Percentiles rank a stretch among this genome's conserved stretches.
Evolutionary conservation across 148 eudicot genomes (phyloP).

Genomic region (Fagopyrum homotropicum): DNA sequence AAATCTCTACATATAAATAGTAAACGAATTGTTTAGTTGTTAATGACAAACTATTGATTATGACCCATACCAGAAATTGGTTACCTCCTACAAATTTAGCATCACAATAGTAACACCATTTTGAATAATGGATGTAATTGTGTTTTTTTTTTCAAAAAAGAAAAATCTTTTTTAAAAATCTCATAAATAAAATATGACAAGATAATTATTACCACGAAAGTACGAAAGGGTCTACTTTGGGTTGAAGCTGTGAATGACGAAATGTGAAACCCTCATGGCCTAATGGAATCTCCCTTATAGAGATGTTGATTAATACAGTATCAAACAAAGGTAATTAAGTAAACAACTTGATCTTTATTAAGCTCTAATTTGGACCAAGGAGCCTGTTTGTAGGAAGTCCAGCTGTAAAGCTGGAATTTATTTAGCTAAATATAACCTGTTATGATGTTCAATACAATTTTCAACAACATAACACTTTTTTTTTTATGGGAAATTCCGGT

Average conservation of each 20-base stretch:
- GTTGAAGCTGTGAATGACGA: neutral
- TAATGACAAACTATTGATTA: constrained; percentile 7
- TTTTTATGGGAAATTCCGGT: too few species aligned
- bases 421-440: neutral
- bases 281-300: neutral
- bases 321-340: neutral
- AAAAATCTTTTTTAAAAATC: neutral
- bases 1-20: neutral
- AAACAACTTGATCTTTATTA: neutral
- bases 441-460: too few species aligned
- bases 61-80: constrained; percentile 10
- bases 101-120: neutral
- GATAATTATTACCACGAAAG: neutral
- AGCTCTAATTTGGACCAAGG: neutral
- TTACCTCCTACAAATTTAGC: neutral
- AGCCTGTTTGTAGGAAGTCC: neutral
- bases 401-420: neutral
- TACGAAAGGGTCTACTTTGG: neutral
- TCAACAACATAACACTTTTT: too few species aligned
- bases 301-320: neutral
- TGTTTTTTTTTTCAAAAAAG: neutral
- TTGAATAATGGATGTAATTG: neutral
- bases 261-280: neutral
- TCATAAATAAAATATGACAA: neutral
- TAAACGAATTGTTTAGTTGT: constrained; percentile 1